phyloP scores from a whole-genome alignment of 1,284 basidiomycete genomes.

The Kwoniella shivajii region DNA sequence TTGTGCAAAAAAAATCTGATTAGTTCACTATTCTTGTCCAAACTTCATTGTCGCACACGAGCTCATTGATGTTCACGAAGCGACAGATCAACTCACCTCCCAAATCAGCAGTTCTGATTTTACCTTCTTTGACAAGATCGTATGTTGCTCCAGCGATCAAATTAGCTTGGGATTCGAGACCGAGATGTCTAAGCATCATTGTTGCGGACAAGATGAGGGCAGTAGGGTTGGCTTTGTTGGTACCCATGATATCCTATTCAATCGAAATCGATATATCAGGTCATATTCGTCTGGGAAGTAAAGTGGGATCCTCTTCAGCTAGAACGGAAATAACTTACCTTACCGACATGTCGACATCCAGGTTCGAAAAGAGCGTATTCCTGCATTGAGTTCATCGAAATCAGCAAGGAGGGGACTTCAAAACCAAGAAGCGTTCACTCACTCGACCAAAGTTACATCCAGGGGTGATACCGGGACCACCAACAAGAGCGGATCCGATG shows the following conservation, averaged over 20 bases:
- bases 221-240: slow-evolving; percentile 95
- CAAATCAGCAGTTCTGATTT: slow-evolving; percentile 93
- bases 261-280: neutral
- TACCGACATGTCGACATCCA: slow-evolving; percentile 97
- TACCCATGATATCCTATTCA: slow-evolving; percentile 83
- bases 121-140: slow-evolving; percentile 85
- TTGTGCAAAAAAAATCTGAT: neutral
- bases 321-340: slow-evolving; percentile 53
- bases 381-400: slow-evolving; percentile 51
- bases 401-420: neutral
- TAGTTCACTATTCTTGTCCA: no score
- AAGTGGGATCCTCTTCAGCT: no score
- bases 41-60: no score
- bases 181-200: slow-evolving; percentile 98
- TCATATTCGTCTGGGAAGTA: no score
- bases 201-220: slow-evolving; percentile 97
- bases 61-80: no score
- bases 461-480: slow-evolving; percentile 95
- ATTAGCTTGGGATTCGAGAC: slow-evolving; percentile 93
- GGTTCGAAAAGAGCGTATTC: slow-evolving; percentile 99
- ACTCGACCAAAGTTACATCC: slow-evolving; percentile 97
- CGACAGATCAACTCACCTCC: slow-evolving; percentile 66
- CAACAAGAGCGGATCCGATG: slow-evolving; percentile 97
- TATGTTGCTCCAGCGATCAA: slow-evolving; percentile 91
- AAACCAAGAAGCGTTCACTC: slow-evolving; percentile 41